Percentiles rank a stretch among this genome's conserved stretches.
Conservation (phyloP, 2,329 filamentous ascomycete genomes). For the Exophiala phaeomuriformis region DNA sequence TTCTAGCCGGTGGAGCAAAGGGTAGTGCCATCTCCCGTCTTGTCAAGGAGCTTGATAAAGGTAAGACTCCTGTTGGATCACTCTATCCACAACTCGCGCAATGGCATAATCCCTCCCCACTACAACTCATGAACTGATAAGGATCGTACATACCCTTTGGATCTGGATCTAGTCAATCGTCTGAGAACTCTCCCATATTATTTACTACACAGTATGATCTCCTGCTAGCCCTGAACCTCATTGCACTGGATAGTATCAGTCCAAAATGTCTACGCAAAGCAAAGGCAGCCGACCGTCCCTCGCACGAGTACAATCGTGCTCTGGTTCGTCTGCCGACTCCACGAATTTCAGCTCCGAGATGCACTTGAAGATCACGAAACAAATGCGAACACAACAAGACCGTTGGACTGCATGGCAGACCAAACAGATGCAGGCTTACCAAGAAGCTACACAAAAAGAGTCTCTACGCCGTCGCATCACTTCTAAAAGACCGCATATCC, state of each 20-base stretch:
- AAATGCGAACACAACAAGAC: constrained; percentile 18
- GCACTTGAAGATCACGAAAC: constrained; percentile 19
- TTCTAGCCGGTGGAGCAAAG: not conserved
- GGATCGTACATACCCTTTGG: not conserved
- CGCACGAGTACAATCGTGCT: constrained; percentile 11
- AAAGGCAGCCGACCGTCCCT: not conserved
- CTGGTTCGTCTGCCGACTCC: constrained; percentile 9
- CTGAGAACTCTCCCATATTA: not conserved
- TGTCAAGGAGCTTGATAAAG: not conserved
- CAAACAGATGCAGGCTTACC: constrained; percentile 17
- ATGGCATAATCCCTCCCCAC: not conserved
- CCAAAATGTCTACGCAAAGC: constrained; percentile 1
- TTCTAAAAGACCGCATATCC: constrained; percentile 17
- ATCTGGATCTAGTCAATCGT: not conserved
- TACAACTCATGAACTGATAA: not conserved
- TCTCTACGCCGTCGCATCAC: constrained; percentile 9
- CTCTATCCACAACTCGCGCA: not conserved
- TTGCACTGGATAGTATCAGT: not conserved
- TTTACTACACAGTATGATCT: not conserved
- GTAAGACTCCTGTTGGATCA: not conserved
- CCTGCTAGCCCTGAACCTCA: too few relatives aligned
- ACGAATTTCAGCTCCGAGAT: constrained; percentile 9
- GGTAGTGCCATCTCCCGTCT: not conserved
- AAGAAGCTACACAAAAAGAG: constrained; percentile 1
- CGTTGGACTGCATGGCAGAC: constrained; percentile 20